These are phyloP conservation scores for Ganoderma multipileum DNA, from an alignment of 1,284 basidiomycete genomes.

Conservation along the genomic window DNA sequence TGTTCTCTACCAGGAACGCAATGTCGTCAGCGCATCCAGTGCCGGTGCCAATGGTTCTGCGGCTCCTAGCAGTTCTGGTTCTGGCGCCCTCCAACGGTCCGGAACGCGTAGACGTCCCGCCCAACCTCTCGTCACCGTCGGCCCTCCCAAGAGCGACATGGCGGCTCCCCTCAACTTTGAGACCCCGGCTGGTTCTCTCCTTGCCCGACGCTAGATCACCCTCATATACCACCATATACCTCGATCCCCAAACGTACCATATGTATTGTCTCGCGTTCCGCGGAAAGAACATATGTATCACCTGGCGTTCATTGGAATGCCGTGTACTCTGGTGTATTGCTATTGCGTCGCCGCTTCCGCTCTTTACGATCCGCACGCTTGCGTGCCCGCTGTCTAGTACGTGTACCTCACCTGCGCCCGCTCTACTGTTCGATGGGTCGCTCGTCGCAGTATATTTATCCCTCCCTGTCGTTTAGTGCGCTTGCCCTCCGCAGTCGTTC, in stretches of 20 bases:
- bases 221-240: background rate
- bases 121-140: constrained; percentile 51
- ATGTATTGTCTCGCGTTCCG: constrained; percentile 1
- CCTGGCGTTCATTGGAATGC: background rate
- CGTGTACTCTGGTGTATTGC: background rate
- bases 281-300: background rate
- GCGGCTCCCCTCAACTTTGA: constrained; percentile 53
- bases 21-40: constrained; percentile 59
- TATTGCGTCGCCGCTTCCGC: background rate
- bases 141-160: constrained; percentile 28
- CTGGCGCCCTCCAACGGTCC: constrained; percentile 47
- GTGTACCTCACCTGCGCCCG: background rate
- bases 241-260: background rate
- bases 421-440: background rate
- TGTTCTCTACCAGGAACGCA: constrained; percentile 78
- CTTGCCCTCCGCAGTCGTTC: background rate
- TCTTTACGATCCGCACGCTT: background rate
- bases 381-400: background rate
- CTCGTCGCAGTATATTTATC: background rate
- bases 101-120: constrained; percentile 52
- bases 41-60: constrained; percentile 1
- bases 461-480: background rate
- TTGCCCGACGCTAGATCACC: constrained; percentile 46
- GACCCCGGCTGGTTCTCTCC: constrained; percentile 63
- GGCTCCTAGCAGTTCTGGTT: constrained; percentile 27